phyloP scores from a whole-genome alignment of 768 basidiomycete species.

The Rhodosporidiobolus sp. region DNA sequence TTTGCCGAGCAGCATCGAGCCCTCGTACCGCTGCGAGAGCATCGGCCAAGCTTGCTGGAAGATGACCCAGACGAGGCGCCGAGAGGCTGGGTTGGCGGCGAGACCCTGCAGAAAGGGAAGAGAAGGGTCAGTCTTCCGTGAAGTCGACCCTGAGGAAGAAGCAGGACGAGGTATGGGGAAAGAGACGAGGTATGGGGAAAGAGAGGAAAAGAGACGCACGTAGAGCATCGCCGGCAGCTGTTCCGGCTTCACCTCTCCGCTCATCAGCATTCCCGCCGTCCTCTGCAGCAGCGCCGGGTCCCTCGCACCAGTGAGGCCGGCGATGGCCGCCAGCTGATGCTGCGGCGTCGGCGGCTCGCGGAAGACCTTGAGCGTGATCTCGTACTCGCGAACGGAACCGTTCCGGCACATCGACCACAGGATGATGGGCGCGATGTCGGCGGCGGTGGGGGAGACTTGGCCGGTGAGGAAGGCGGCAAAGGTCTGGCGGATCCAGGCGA shows the following conservation, averaged over 20 bases:
- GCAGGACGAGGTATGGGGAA: background rate
- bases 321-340: conserved; percentile 24
- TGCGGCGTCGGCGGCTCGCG: conserved; percentile 23
- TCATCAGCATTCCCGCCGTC: conserved; percentile 21
- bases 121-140: background rate
- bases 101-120: conserved; percentile 11
- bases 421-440: conserved; percentile 18
- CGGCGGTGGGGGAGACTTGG: background rate
- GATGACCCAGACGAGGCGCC: conserved; percentile 22
- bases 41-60: conserved; percentile 22
- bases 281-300: conserved; percentile 6
- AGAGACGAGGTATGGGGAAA: background rate
- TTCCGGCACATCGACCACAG: conserved; percentile 6
- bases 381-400: conserved; percentile 18
- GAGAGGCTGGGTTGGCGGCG: conserved; percentile 22
- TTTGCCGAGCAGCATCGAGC: conserved; percentile 22
- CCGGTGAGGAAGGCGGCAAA: conserved; percentile 12
- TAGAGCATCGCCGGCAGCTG: conserved; percentile 12
- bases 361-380: conserved; percentile 13
- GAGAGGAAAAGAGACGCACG: conserved; percentile 1
- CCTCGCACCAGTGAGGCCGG: conserved; percentile 11
- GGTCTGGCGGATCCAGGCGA: conserved; percentile 5
- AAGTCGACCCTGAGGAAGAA: too few relatives aligned
- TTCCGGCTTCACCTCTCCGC: conserved; percentile 19
- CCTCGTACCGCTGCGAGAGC: conserved; percentile 20